Conservation (phyloP, 2,329 filamentous ascomycete genomes). For the Epichloe bromicola region DNA sequence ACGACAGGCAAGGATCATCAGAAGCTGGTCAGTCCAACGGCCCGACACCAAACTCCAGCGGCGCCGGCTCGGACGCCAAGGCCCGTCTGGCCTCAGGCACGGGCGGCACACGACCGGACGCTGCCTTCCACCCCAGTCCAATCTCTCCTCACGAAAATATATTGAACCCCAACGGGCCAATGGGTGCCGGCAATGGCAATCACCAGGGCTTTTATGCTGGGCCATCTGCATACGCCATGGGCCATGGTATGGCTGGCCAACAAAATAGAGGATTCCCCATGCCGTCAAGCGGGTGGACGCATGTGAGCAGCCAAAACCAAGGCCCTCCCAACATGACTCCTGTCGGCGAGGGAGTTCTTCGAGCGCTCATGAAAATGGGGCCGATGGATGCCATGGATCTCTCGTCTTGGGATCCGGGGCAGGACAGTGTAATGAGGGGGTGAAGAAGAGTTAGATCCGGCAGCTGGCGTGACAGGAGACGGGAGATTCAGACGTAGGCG, state of each 20-base stretch:
- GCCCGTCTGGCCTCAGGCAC: slow-evolving; percentile 18
- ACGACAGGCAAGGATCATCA: slow-evolving; percentile 35
- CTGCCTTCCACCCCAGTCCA: slow-evolving; percentile 39
- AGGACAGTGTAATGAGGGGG: slow-evolving; percentile 13
- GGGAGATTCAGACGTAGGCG: neutral
- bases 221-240: slow-evolving; percentile 23
- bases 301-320: slow-evolving; percentile 24
- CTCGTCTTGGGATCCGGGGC: slow-evolving; percentile 30
- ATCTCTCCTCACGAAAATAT: slow-evolving; percentile 30
- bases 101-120: slow-evolving; percentile 26
- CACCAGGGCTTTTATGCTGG: slow-evolving; percentile 28
- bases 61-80: slow-evolving; percentile 16
- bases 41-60: slow-evolving; percentile 48
- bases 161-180: slow-evolving; percentile 22
- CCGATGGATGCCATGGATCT: slow-evolving; percentile 49
- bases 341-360: slow-evolving; percentile 43
- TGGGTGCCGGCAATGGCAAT: slow-evolving; percentile 19
- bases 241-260: slow-evolving; percentile 11
- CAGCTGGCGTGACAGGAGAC: neutral
- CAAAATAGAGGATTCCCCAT: slow-evolving; percentile 26
- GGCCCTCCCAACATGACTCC: slow-evolving; percentile 32
- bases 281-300: slow-evolving; percentile 30
- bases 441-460: neutral
- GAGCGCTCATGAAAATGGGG: slow-evolving; percentile 44
- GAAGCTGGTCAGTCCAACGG: slow-evolving; percentile 37